Percentiles rank a stretch among this genome's conserved stretches.
These are phyloP conservation scores for Candida sphagnicola DNA, from an alignment of 805 yeast species.

Conservation along the genomic window DNA sequence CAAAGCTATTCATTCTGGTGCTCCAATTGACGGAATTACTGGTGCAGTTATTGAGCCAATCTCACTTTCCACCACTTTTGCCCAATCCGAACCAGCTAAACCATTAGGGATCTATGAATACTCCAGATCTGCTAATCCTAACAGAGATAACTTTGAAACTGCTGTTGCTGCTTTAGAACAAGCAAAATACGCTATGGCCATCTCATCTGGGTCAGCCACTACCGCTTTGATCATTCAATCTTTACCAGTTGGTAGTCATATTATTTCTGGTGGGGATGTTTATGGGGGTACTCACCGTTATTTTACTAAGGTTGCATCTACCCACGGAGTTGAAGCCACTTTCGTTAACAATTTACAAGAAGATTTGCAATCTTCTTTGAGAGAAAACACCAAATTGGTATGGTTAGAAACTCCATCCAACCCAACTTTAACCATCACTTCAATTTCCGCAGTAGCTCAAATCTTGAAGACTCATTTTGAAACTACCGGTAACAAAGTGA, in stretches of 20 bases:
- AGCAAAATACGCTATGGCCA: slow-evolving; percentile 72
- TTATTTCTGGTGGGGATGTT: slow-evolving; percentile 77
- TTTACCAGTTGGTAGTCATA: slow-evolving; percentile 67
- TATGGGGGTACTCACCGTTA: slow-evolving; percentile 92
- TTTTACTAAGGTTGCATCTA: slow-evolving; percentile 78
- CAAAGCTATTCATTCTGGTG: slow-evolving; percentile 80
- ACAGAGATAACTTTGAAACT: slow-evolving; percentile 74
- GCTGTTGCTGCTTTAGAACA: slow-evolving; percentile 78
- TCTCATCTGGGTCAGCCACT: slow-evolving; percentile 82
- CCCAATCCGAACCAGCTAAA: slow-evolving; percentile 70
- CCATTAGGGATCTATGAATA: slow-evolving; percentile 81
- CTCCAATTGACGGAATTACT: slow-evolving; percentile 63
- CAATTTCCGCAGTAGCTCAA: slow-evolving; percentile 58
- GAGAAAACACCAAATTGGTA: slow-evolving; percentile 64
- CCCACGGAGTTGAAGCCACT: slow-evolving; percentile 68
- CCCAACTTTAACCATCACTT: slow-evolving; percentile 80
- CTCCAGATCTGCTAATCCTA: slow-evolving; percentile 83
- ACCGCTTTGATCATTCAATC: slow-evolving; percentile 76
- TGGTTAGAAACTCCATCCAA: slow-evolving; percentile 91
- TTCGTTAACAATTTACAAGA: slow-evolving; percentile 62
- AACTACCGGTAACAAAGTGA: slow-evolving; percentile 47
- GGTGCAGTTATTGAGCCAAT: slow-evolving; percentile 88
- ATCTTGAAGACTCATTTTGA: slow-evolving; percentile 45
- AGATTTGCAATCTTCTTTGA: slow-evolving; percentile 55
- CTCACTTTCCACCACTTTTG: slow-evolving; percentile 80